Percentiles rank a stretch among this genome's conserved stretches.
These are phyloP conservation scores for Xerocomellus amylosporus DNA, from an alignment of 768 basidiomycete species.

Conservation along the genomic window DNA sequence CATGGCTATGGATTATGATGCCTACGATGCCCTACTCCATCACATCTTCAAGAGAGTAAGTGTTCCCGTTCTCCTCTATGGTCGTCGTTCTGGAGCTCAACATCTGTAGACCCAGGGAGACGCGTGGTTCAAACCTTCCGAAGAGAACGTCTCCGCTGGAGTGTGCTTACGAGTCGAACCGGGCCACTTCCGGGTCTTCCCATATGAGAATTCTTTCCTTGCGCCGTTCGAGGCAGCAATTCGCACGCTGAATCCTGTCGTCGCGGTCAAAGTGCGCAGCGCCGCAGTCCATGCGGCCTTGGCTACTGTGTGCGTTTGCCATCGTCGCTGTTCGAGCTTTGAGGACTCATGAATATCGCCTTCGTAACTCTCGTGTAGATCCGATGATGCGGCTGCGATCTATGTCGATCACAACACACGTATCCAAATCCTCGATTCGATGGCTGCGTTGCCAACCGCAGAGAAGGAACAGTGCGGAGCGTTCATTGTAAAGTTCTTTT, in stretches of 20 bases:
- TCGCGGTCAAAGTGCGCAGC: conserved; percentile 77
- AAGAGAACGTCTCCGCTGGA: conserved; percentile 77
- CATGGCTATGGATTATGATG: conserved; percentile 57
- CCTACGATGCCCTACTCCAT: conserved; percentile 75
- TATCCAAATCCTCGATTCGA: conserved; percentile 79
- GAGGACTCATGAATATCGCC: not conserved
- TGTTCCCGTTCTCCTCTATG: not conserved
- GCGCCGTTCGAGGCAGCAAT: conserved; percentile 82
- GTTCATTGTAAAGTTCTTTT: conserved; percentile 58
- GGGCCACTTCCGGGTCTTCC: conserved; percentile 75
- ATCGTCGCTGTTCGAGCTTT: not conserved
- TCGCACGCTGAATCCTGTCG: conserved; percentile 72
- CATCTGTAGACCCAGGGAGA: conserved; percentile 67
- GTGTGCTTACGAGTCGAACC: conserved; percentile 71
- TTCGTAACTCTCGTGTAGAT: conserved; percentile 32
- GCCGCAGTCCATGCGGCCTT: conserved; percentile 81
- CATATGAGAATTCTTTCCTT: conserved; percentile 79
- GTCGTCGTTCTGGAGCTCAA: not conserved
- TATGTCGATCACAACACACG: conserved; percentile 78
- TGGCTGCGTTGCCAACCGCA: conserved; percentile 64
- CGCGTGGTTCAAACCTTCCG: conserved; percentile 83
- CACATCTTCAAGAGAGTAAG: conserved; percentile 73
- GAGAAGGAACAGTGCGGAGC: conserved; percentile 92
- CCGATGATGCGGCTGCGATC: conserved; percentile 58
- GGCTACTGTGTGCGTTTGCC: conserved; percentile 54